Evolutionary conservation across 2,329 filamentous ascomycete genomes (phyloP).

Genomic region (Diaporthe capsici): DNA sequence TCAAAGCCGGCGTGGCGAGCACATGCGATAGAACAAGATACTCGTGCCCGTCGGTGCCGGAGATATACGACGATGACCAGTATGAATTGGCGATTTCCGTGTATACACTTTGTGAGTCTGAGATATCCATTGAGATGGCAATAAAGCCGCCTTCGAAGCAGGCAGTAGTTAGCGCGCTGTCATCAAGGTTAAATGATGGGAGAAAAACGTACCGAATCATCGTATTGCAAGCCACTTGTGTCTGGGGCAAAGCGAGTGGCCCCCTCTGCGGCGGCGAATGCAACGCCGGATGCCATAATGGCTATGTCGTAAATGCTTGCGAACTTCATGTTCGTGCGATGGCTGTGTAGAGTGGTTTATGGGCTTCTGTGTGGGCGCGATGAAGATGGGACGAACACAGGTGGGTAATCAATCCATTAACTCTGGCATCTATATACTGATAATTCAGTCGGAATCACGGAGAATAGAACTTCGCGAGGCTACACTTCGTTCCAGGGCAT

Average conservation of each 20-base stretch:
- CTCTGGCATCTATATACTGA: background rate
- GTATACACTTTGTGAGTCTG: background rate
- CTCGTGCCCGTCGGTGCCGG: background rate
- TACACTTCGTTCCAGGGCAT: background rate
- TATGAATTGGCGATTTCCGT: background rate
- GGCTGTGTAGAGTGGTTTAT: background rate
- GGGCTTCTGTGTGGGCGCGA: background rate
- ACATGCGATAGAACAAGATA: background rate
- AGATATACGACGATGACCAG: background rate
- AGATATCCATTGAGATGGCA: background rate
- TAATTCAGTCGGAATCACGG: background rate
- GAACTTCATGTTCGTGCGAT: background rate
- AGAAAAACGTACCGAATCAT: background rate
- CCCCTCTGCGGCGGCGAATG: background rate
- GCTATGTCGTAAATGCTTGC: background rate
- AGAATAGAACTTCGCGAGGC: background rate
- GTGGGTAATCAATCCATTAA: background rate
- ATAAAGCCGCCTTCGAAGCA: background rate
- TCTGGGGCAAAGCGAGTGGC: background rate
- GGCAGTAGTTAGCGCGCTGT: background rate
- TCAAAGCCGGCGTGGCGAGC: background rate
- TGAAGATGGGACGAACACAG: background rate
- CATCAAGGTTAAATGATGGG: background rate
- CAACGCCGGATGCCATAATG: background rate
- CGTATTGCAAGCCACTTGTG: background rate